Base-by-base conservation (phyloP, 805 yeast species). In the Yarrowia sp. region DNA sequence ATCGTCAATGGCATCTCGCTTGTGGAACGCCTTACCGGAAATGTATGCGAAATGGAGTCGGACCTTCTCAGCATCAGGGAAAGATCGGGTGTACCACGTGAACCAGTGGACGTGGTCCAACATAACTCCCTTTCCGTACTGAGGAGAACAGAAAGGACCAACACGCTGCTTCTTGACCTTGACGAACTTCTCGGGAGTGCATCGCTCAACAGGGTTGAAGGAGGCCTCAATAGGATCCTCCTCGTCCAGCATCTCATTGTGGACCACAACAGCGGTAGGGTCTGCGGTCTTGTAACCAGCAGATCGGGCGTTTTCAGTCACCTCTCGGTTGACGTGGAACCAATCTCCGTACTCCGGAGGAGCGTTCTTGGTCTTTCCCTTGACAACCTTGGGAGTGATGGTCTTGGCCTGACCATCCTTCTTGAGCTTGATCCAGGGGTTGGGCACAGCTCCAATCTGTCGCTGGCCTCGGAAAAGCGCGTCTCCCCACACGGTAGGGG, bases 91-190 rank as follows among this genome's bases (percentile, higher is more conserved):
- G 75, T 79, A 91, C 97, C 97, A 91, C 9, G 93, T 86, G 62
- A 89, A 75, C 71, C 92, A 91, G 70, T 89, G 88, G 0, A 89
- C 83, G 64, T 81, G 76, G 36, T 82, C 96, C 66, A 83, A 74
- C 68, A 82, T 81, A 76, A 89, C 79, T 43, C 77, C 80, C 11
- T 80, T 70, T 66, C 85, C 81, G 70, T 88, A 92, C 38, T 78
- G 79, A 11, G 97, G 97, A 18, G 89, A 83, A 75, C 97, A 91
- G 75, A 90, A 89, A n/a, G 97, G 97, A 61, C 80, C 95, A 43
- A 91, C 83, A 1, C 79, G 79, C 17, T 28, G 65, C 35, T 85
- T 86, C 41, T 79, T 66, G 8, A 92, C 93, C 72, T 86, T 87
- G 69, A 78, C 80, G 73, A 89, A 91, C 55, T 83, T 76, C 64